A percentile compares a stretch with the other conserved stretches of the same genome.
These are phyloP conservation scores for Naganishia vaughanmartiniae DNA, from an alignment of 768 basidiomycete species.

Conservation along the genomic window DNA sequence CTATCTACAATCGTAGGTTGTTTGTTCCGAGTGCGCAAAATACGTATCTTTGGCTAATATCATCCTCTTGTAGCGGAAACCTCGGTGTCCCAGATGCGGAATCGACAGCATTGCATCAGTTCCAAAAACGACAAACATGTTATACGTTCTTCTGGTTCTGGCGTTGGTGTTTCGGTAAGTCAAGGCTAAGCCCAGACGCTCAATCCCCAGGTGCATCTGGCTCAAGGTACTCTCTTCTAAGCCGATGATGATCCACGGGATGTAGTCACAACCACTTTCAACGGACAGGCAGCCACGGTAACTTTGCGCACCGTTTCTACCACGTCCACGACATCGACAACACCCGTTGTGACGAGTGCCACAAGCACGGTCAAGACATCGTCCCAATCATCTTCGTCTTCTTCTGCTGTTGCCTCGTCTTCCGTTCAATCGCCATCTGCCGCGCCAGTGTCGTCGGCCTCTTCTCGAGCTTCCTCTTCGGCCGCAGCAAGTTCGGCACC, in stretches of 20 bases:
- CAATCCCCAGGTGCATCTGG: not conserved
- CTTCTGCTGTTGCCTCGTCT: not conserved
- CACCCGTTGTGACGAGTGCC: not conserved
- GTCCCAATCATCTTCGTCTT: not conserved
- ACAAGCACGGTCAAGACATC: not conserved
- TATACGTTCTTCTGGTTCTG: constrained; percentile 14
- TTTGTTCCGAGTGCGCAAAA: not conserved
- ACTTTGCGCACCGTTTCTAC: not conserved
- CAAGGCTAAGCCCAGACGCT: not conserved
- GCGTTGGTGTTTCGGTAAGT: constrained; percentile 21
- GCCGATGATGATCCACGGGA: constrained; percentile 12
- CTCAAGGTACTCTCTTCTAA: not conserved
- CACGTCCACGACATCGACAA: not conserved
- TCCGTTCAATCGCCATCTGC: not conserved
- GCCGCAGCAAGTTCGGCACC: not conserved
- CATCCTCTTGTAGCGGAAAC: not conserved
- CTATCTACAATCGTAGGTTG: not conserved
- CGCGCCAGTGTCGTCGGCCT: not conserved
- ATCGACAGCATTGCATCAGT: not conserved
- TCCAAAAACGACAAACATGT: constrained; percentile 12
- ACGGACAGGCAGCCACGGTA: not conserved
- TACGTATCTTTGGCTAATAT: not conserved
- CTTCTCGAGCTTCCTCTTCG: too few species aligned
- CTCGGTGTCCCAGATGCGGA: not conserved
- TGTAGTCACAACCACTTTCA: constrained; percentile 1